These are phyloP conservation scores for Apiotrichum mycotoxinovorans DNA, from an alignment of 1,284 basidiomycete species.

Conservation along the genomic window DNA sequence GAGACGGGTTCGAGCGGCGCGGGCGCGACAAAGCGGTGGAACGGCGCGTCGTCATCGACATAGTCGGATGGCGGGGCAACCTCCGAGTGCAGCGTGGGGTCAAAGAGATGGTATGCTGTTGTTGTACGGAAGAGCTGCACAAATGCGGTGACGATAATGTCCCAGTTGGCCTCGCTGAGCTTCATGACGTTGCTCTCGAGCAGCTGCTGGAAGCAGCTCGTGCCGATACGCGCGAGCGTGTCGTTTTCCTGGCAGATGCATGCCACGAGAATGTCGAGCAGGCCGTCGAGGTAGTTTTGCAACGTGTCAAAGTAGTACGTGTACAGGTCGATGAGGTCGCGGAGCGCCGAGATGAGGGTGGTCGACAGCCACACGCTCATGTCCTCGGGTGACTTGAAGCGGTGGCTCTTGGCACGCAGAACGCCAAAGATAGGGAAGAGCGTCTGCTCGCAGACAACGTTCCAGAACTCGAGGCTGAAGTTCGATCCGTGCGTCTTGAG, in stretches of 20 bases:
- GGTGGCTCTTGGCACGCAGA: conserved; percentile 62
- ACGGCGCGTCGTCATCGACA: conserved; percentile 54
- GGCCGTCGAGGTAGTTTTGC: conserved; percentile 82
- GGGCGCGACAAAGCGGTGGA: conserved; percentile 48
- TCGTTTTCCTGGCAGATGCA: conserved; percentile 99
- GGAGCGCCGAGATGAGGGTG: conserved; percentile 96
- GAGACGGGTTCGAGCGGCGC: conserved; percentile 41
- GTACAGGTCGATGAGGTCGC: conserved; percentile 93
- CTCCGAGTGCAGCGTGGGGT: conserved; percentile 77
- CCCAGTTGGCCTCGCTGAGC: conserved; percentile 81
- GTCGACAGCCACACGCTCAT: conserved; percentile 99
- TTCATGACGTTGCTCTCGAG: conserved; percentile 91
- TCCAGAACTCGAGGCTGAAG: conserved; percentile 94
- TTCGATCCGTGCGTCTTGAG: conserved; percentile 83
- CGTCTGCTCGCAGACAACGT: conserved; percentile 92
- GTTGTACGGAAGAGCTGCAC: conserved; percentile 95
- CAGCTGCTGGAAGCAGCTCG: conserved; percentile 94
- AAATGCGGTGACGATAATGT: conserved; percentile 87
- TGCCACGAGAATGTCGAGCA: conserved; percentile 88
- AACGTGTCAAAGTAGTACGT: conserved; percentile 93
- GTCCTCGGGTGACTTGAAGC: conserved; percentile 94
- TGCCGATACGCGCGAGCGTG: conserved; percentile 94
- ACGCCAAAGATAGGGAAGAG: conserved; percentile 99
- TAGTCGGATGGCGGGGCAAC: conserved; percentile 59
- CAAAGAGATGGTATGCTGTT: conserved; percentile 95